Conservation (phyloP, 2,329 filamentous ascomycete species). For the Talaromyces sp. region DNA sequence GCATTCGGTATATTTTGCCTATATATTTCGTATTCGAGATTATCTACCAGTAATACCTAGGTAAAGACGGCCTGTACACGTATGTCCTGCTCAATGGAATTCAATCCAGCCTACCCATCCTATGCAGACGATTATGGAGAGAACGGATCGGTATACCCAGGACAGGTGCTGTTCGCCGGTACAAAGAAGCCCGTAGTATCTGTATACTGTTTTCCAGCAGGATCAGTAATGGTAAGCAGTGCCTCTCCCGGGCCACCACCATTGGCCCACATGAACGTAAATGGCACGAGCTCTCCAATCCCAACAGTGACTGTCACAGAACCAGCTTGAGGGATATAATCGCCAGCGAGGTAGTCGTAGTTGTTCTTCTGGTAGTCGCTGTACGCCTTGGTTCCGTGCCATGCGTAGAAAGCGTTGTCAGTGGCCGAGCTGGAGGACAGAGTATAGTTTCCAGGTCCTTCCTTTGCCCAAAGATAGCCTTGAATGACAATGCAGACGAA, state of each 20-base stretch:
- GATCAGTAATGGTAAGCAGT: background rate
- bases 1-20: too few relatives aligned
- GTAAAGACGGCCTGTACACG: too few relatives aligned
- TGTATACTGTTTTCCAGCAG: background rate
- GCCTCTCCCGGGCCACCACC: conserved; percentile 1
- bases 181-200: conserved; percentile 9
- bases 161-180: conserved; percentile 7
- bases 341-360: conserved; percentile 6
- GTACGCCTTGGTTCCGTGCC: conserved; percentile 11
- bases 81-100: too few relatives aligned
- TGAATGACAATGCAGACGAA: conserved; percentile 3
- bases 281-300: background rate
- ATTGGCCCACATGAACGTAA: conserved; percentile 5
- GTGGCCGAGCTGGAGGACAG: background rate
- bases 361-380: conserved; percentile 8
- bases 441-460: conserved; percentile 5
- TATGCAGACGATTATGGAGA: background rate
- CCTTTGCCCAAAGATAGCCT: conserved; percentile 7
- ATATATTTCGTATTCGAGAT: too few relatives aligned
- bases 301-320: background rate
- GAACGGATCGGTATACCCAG: conserved; percentile 6
- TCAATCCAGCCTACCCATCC: background rate
- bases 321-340: background rate
- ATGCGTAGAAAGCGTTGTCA: conserved; percentile 8
- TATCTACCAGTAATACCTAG: too few relatives aligned